These are phyloP conservation scores for Citeromyces hawaiiensis DNA, from an alignment of 1,139 yeast species.

Conservation along the genomic window DNA sequence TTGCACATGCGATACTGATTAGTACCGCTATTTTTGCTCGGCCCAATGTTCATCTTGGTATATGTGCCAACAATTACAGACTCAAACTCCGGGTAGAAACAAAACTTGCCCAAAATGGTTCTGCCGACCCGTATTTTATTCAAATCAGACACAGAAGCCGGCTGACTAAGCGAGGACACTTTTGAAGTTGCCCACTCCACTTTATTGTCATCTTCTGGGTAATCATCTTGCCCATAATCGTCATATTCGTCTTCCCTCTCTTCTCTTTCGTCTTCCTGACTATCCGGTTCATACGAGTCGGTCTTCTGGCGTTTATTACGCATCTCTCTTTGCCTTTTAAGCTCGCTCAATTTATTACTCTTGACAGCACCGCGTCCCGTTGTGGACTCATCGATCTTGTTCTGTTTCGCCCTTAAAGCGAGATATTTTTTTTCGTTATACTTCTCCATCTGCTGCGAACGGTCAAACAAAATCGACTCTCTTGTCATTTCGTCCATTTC, in stretches of 20 bases:
- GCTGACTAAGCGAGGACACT: slow-evolving; percentile 12
- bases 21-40: slow-evolving; percentile 11
- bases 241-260: slow-evolving; percentile 31
- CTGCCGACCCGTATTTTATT: slow-evolving; percentile 70
- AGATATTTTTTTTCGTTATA: slow-evolving; percentile 73
- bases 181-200: slow-evolving; percentile 2
- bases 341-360: slow-evolving; percentile 52
- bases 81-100: slow-evolving; percentile 74
- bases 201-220: slow-evolving; percentile 8
- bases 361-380: slow-evolving; percentile 19
- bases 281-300: slow-evolving; percentile 21
- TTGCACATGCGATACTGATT: slow-evolving; percentile 68
- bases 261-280: slow-evolving; percentile 15
- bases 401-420: slow-evolving; percentile 54
- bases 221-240: slow-evolving; percentile 19
- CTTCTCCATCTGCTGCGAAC: slow-evolving; percentile 83
- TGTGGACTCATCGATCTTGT: slow-evolving; percentile 18
- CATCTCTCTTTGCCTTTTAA: slow-evolving; percentile 74
- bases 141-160: slow-evolving; percentile 40
- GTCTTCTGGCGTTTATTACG: slow-evolving; percentile 22
- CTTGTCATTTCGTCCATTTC: slow-evolving; percentile 84
- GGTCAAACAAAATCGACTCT: slow-evolving; percentile 81
- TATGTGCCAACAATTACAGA: slow-evolving; percentile 58
- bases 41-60: slow-evolving; percentile 76
- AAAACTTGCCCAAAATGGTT: slow-evolving; percentile 55